These are phyloP conservation scores for Phialophora macrospora DNA, from an alignment of 2,329 filamentous ascomycete genomes.

Conservation along the genomic window DNA sequence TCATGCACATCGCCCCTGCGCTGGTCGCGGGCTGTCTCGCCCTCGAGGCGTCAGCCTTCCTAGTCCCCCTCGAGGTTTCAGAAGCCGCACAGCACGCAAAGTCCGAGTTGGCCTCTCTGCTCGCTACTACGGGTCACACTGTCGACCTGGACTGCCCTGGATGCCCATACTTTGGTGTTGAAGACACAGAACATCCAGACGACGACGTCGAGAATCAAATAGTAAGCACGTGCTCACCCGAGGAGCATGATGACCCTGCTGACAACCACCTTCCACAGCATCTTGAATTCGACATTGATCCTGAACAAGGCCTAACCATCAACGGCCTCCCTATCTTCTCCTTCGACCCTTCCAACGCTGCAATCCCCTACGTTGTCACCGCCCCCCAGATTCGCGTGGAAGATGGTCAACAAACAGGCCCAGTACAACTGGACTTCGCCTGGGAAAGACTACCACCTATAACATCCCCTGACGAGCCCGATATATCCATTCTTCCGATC, in stretches of 20 bases:
- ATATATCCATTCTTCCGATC: slow-evolving; percentile 46
- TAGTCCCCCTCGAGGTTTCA: slow-evolving; percentile 36
- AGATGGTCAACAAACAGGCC: slow-evolving; percentile 46
- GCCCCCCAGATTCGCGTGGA: slow-evolving; percentile 35
- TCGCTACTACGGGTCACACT: slow-evolving; percentile 19
- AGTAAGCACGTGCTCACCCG: slow-evolving; percentile 29
- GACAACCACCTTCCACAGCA: slow-evolving; percentile 25
- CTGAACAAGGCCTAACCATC: slow-evolving; percentile 32
- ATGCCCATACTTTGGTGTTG: slow-evolving; percentile 34
- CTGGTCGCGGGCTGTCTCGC: slow-evolving; percentile 37
- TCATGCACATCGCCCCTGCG: slow-evolving; percentile 35
- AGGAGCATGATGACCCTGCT: slow-evolving; percentile 14
- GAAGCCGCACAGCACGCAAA: slow-evolving; percentile 31
- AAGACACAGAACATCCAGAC: slow-evolving; percentile 20
- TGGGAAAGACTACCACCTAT: slow-evolving; percentile 46
- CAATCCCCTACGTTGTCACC: slow-evolving; percentile 27
- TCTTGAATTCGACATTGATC: slow-evolving; percentile 34
- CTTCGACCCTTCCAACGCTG: slow-evolving; percentile 17
- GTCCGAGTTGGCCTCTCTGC: slow-evolving; percentile 23
- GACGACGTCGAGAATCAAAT: slow-evolving; percentile 35
- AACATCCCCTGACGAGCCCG: slow-evolving; percentile 42
- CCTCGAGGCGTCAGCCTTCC: slow-evolving; percentile 36
- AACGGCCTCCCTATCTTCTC: slow-evolving; percentile 34
- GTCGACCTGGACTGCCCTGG: slow-evolving; percentile 37
- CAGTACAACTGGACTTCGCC: slow-evolving; percentile 50